phyloP scores from a whole-genome alignment of 352 stramenopile genomes.

The Phytophthora litchii region DNA sequence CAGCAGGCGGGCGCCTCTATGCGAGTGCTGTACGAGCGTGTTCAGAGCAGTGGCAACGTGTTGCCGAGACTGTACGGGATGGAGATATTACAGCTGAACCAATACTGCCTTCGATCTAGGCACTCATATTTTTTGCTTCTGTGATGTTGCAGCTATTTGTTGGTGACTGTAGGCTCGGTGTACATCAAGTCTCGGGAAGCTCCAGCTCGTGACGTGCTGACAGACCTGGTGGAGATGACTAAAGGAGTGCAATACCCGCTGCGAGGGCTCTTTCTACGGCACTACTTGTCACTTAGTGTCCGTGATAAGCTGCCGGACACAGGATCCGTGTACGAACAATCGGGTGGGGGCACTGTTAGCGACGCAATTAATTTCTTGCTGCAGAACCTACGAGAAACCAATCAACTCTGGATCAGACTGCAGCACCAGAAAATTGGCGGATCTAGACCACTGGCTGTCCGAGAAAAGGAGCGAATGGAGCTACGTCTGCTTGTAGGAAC shows the following conservation, averaged over 20 bases:
- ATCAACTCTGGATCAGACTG: conserved; percentile 99
- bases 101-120: background rate
- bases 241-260: conserved; percentile 99
- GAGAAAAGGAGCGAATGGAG: conserved; percentile 92
- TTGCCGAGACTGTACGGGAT: conserved; percentile 89
- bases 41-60: conserved; percentile 96
- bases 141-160: conserved; percentile 76
- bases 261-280: conserved; percentile 97
- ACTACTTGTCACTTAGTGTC: conserved; percentile 94
- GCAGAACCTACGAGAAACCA: conserved; percentile 98
- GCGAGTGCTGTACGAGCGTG: conserved; percentile 94
- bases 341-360: conserved; percentile 64
- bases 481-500: conserved; percentile 97
- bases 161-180: conserved; percentile 96
- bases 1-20: conserved; percentile 82
- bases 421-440: conserved; percentile 83
- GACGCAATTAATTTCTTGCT: conserved; percentile 97
- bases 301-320: conserved; percentile 96
- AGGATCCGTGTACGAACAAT: conserved; percentile 68
- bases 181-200: conserved; percentile 92
- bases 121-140: conserved; percentile 3
- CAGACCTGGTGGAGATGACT: conserved; percentile 98
- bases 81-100: background rate
- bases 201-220: conserved; percentile 92
- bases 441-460: conserved; percentile 28